Evolutionary conservation across 495 filamentous ascomycete genomes (phyloP).

Genomic region (Hypoxylon subgilvum): DNA sequence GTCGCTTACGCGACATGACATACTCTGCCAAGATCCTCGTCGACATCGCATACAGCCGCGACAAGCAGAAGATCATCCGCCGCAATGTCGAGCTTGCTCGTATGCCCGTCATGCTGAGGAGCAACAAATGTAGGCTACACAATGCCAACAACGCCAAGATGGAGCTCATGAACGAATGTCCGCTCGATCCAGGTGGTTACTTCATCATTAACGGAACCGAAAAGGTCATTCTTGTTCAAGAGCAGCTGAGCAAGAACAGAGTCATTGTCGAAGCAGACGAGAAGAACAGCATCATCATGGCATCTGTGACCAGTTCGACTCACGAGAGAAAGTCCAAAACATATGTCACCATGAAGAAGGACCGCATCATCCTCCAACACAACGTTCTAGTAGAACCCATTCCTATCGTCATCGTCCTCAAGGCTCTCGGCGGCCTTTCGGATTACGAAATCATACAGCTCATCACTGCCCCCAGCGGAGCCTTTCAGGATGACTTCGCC

Average conservation of each 20-base stretch:
- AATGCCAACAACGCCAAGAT: conserved; percentile 82
- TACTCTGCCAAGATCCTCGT: conserved; percentile 93
- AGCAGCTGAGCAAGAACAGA: conserved; percentile 97
- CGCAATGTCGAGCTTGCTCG: conserved; percentile 80
- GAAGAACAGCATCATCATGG: conserved; percentile 89
- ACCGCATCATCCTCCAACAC: conserved; percentile 84
- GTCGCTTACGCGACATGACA: conserved; percentile 90
- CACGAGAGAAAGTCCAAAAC: conserved; percentile 97
- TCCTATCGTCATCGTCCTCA: conserved; percentile 88
- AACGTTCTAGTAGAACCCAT: conserved; percentile 92
- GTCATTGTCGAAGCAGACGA: conserved; percentile 93
- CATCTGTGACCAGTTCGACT: conserved; percentile 97
- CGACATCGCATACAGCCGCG: conserved; percentile 83
- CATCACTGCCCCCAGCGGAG: conserved; percentile 79
- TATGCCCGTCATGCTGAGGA: conserved; percentile 95
- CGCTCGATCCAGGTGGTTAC: conserved; percentile 94
- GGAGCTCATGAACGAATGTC: conserved; percentile 88
- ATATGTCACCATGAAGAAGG: conserved; percentile 91
- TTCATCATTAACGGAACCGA: conserved; percentile 88
- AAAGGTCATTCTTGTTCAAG: conserved; percentile 97
- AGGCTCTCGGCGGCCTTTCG: conserved; percentile 90
- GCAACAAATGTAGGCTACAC: conserved; percentile 84
- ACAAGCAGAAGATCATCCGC: conserved; percentile 69
- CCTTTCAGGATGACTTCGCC: conserved; percentile 90
- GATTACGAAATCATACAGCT: conserved; percentile 93